These are phyloP conservation scores for Ogataea zsoltii DNA, from an alignment of 805 yeast genomes.

Conservation along the genomic window DNA sequence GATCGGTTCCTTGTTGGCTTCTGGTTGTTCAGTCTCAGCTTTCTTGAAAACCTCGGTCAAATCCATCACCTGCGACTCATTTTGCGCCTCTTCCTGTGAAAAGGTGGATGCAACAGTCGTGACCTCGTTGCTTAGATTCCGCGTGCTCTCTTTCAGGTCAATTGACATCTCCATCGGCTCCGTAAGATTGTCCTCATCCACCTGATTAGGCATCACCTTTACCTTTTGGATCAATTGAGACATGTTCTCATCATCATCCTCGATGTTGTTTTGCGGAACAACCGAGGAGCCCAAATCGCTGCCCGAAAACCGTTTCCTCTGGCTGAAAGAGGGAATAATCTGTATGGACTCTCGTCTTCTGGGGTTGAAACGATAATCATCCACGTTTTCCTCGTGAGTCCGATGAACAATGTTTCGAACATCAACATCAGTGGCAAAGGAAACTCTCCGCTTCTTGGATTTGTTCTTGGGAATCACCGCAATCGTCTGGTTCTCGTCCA, in stretches of 20 bases:
- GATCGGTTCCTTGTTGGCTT: not conserved
- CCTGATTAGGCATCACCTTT: slow-evolving; percentile 2
- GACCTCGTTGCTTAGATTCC: not conserved
- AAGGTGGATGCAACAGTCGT: not conserved
- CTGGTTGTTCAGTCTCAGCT: slow-evolving; percentile 14
- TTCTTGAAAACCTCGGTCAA: slow-evolving; percentile 14
- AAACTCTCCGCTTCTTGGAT: slow-evolving; percentile 53
- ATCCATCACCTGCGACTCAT: slow-evolving; percentile 11
- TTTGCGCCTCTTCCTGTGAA: not conserved
- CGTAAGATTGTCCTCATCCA: slow-evolving; percentile 28
- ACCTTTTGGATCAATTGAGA: slow-evolving; percentile 17
- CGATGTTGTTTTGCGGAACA: not conserved
- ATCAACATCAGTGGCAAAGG: slow-evolving; percentile 76
- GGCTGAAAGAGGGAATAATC: slow-evolving; percentile 31
- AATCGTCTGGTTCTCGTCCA: slow-evolving; percentile 37
- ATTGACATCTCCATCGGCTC: slow-evolving; percentile 31
- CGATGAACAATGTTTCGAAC: slow-evolving; percentile 51
- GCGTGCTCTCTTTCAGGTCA: slow-evolving; percentile 10
- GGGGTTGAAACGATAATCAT: slow-evolving; percentile 18
- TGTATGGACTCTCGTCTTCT: slow-evolving; percentile 32
- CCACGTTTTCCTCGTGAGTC: slow-evolving; percentile 32
- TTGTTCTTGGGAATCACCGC: slow-evolving; percentile 36
- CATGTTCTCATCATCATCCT: slow-evolving; percentile 15
- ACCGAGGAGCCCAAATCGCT: not conserved
- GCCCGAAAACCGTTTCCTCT: slow-evolving; percentile 1